Evolutionary conservation across 2,329 filamentous ascomycete genomes (phyloP), one percentile per base, ranked within the genome.

Genomic region (Penicillium polonicum): DNA sequence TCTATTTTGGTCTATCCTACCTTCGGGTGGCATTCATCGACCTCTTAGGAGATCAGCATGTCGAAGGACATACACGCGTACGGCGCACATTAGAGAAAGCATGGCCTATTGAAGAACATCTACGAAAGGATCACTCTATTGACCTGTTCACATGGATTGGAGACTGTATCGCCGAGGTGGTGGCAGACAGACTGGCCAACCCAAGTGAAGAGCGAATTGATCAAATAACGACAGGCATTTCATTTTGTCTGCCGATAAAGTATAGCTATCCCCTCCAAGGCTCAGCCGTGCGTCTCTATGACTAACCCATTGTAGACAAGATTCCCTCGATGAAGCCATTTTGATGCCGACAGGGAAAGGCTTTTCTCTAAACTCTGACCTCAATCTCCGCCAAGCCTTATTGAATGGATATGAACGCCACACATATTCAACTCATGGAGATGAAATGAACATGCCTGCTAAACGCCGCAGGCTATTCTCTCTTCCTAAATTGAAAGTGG

Each of bases 71-170:
- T 72, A 81, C 76, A 15, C 80, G 80, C 43, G 78, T 88, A 33
- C 79, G 79, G 36, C 80, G 86, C 46, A 82, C 83, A 5, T 75
- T 90, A 55, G 89, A 92, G 70, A 87, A 82, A 62, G 84, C 84
- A 53, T 92, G 89, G 88, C 84, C 88, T 8, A 92, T 92, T 65
- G 83, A 83, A 48, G 85, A 91, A 42, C 84, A 88, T 54, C 75
- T 92, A 61, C 91, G 91, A 69, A 85, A 83, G 63, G 84, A 90
- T 65, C 85, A 90, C 57, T 83, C 87, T 2, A 83, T 88, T 55
- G 84, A 85, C 27, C 77, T 92, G 1, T 92, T 92, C 70, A 75
- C 80, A 17, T 92, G 89, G 88, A 89, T 92, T 62, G 89, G 89
- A 36, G 78, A 82, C 64, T 88, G 87, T 66, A 89, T 92, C 62